Evolutionary conservation across 441 rosid genomes (phyloP).

Genomic region (Metrosideros polymorpha): DNA sequence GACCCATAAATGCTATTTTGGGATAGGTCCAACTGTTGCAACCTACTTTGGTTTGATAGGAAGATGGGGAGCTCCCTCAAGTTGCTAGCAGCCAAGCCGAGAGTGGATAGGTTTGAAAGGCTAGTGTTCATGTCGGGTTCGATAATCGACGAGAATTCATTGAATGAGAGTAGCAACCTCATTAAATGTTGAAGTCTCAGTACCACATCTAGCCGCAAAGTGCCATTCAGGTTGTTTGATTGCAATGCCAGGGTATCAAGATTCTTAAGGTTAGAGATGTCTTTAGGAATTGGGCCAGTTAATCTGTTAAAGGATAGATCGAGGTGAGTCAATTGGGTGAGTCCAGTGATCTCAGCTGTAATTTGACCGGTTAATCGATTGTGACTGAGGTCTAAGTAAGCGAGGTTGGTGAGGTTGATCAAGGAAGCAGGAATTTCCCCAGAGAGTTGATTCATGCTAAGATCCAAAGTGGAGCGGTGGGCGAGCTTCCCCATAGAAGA

Average conservation of each 20-base stretch:
- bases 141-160: accelerated
- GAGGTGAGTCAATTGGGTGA: accelerated
- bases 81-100: neutral
- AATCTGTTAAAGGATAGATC: neutral
- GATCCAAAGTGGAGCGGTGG: neutral
- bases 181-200: neutral
- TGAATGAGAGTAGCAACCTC: accelerated
- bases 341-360: neutral
- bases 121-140: neutral
- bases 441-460: neutral
- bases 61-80: neutral
- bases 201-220: neutral
- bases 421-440: neutral
- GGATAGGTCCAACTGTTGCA: neutral
- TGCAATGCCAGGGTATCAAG: accelerated
- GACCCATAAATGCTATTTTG: neutral
- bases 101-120: neutral
- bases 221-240: neutral
- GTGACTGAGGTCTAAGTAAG: neutral
- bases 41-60: neutral
- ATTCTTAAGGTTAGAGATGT: neutral
- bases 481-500: neutral
- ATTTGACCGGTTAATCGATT: neutral
- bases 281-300: neutral
- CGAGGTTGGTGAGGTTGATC: neutral